Evolutionary conservation across 2,329 filamentous ascomycete species (phyloP).

Genomic region (Epichloe bromicola): DNA sequence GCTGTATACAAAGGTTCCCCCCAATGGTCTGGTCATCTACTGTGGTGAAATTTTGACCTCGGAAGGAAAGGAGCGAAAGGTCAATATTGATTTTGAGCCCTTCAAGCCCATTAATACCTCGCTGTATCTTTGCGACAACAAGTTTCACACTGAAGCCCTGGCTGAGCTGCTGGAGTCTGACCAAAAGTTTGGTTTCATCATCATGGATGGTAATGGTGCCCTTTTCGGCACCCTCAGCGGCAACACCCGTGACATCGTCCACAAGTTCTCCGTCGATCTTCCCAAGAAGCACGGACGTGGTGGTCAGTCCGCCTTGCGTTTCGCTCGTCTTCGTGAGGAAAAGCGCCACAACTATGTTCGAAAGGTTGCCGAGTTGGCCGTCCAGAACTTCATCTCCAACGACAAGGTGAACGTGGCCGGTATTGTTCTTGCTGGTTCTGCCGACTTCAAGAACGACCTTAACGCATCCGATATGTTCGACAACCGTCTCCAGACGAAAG

Average conservation of each 20-base stretch:
- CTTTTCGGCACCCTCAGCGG: constrained; percentile 94
- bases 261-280: constrained; percentile 97
- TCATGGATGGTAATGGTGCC: constrained; percentile 99
- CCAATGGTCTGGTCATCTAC: constrained; percentile 95
- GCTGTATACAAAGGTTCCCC: constrained; percentile 96
- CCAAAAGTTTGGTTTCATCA: constrained; percentile 98
- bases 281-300: constrained; percentile 99
- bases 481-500: constrained; percentile 77
- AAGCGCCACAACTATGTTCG: constrained; percentile 99
- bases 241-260: constrained; percentile 90
- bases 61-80: constrained; percentile 97
- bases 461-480: constrained; percentile 98
- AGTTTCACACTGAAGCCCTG: constrained; percentile 96
- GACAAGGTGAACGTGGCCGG: constrained; percentile 98
- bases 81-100: constrained; percentile 99
- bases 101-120: constrained; percentile 99
- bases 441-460: constrained; percentile 98
- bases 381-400: constrained; percentile 96
- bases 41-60: constrained; percentile 99
- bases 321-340: constrained; percentile 96
- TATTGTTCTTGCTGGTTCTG: constrained; percentile 87
- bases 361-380: constrained; percentile 93
- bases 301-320: constrained; percentile 99
- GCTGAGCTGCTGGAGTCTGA: constrained; percentile 96
- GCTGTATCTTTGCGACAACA: constrained; percentile 98